Evolutionary conservation across 1,284 basidiomycete genomes (phyloP).

Genomic region (Heterobasidion occidentale): DNA sequence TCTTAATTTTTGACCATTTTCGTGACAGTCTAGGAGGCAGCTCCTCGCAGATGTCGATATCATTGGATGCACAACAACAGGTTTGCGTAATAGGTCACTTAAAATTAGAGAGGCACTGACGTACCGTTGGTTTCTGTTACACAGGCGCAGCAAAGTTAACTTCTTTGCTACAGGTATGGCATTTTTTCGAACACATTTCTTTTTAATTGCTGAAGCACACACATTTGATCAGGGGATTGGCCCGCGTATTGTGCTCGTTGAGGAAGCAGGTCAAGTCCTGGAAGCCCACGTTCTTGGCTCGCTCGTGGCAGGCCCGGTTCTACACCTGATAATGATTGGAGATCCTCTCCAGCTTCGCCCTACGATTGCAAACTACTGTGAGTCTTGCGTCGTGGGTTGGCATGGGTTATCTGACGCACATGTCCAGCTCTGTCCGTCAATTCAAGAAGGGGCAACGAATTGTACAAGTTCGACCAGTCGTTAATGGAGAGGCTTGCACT

Average conservation of each 20-base stretch:
- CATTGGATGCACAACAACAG: slow-evolving; percentile 67
- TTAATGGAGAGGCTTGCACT: slow-evolving; percentile 39
- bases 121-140: neutral
- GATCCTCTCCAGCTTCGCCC: slow-evolving; percentile 68
- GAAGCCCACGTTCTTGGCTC: slow-evolving; percentile 63
- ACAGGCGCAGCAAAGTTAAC: slow-evolving; percentile 60
- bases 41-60: slow-evolving; percentile 47
- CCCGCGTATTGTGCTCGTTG: slow-evolving; percentile 23
- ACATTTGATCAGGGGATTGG: slow-evolving; percentile 20
- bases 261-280: slow-evolving; percentile 70
- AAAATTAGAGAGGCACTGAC: too few species aligned
- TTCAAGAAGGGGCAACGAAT: slow-evolving; percentile 21
- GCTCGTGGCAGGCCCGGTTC: slow-evolving; percentile 45
- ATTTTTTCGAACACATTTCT: neutral
- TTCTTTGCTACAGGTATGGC: slow-evolving; percentile 42
- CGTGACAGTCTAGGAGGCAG: slow-evolving; percentile 28
- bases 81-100: slow-evolving; percentile 17
- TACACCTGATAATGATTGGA: slow-evolving; percentile 63
- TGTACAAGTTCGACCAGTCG: slow-evolving; percentile 37
- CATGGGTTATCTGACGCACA: neutral
- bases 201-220: neutral
- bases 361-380: slow-evolving; percentile 57
- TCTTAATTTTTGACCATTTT: too few species aligned
- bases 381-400: slow-evolving; percentile 11
- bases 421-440: slow-evolving; percentile 31